Conservation (phyloP, 2,329 filamentous ascomycete genomes). For the Paracoccidioides lutzii region DNA sequence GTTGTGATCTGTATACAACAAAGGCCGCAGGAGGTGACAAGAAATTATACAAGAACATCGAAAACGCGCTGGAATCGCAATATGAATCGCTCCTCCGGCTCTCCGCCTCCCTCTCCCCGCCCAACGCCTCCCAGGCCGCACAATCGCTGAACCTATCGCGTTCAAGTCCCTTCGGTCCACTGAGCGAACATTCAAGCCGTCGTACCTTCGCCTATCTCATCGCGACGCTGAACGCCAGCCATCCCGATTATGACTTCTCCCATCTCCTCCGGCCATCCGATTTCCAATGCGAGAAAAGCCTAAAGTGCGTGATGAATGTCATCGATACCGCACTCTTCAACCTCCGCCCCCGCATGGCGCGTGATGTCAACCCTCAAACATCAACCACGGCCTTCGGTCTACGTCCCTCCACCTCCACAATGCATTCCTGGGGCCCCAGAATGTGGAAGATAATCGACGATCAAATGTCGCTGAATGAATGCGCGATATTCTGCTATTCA, state of each 20-base stretch:
- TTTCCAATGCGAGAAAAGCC: constrained; percentile 70
- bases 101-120: constrained; percentile 75
- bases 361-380: constrained; percentile 29
- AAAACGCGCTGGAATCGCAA: constrained; percentile 78
- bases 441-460: constrained; percentile 91
- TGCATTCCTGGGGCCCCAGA: constrained; percentile 66
- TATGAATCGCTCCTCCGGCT: constrained; percentile 79
- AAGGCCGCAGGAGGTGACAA: constrained; percentile 93
- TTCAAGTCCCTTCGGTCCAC: constrained; percentile 79
- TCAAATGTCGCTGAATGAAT: constrained; percentile 84
- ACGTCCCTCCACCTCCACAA: constrained; percentile 37
- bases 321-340: constrained; percentile 82
- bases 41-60: constrained; percentile 93
- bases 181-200: constrained; percentile 77
- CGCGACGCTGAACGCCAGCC: constrained; percentile 88
- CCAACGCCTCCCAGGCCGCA: constrained; percentile 58
- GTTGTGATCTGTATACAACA: constrained; percentile 93
- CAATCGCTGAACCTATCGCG: constrained; percentile 60
- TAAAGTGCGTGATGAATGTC: constrained; percentile 71
- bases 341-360: constrained; percentile 52
- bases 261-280: constrained; percentile 79
- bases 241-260: constrained; percentile 95
- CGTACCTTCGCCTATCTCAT: constrained; percentile 93
- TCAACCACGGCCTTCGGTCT: constrained; percentile 33
- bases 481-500: constrained; percentile 77